A percentile compares a stretch with the other conserved stretches of the same genome.
These are phyloP conservation scores for Trichoderma semiorbis DNA, from an alignment of 2,329 filamentous ascomycete genomes.

Conservation along the genomic window DNA sequence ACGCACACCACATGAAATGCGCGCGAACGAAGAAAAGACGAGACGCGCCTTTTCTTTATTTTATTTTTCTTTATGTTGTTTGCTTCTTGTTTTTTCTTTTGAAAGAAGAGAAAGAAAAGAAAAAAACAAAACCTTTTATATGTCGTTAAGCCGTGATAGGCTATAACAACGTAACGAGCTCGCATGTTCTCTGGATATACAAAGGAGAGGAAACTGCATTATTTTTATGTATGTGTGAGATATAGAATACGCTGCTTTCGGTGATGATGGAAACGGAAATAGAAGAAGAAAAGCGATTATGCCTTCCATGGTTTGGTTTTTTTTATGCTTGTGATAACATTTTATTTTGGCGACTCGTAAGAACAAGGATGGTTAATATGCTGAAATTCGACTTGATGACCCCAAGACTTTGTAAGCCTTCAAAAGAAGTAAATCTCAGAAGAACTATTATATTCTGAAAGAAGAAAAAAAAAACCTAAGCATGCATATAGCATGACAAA, in stretches of 20 bases:
- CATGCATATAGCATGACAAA: neutral
- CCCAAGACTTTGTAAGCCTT: neutral
- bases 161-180: neutral
- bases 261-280: conserved; percentile 15
- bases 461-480: neutral
- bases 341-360: neutral
- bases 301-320: neutral
- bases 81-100: neutral
- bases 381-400: neutral
- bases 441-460: neutral
- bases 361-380: neutral
- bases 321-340: too few relatives aligned
- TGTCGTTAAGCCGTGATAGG: conserved; percentile 1
- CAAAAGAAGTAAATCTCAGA: neutral
- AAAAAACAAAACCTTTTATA: neutral
- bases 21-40: neutral
- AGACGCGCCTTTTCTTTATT: neutral
- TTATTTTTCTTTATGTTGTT: neutral
- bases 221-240: conserved; percentile 12
- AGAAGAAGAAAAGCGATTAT: conserved; percentile 13
- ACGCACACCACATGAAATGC: neutral
- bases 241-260: conserved; percentile 9
- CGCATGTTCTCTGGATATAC: conserved; percentile 1
- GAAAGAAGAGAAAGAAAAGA: neutral
- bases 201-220: conserved; percentile 10